Evolutionary conservation across 164 flowering plant genomes (phyloP), one percentile per base, ranked within the genome.

Genomic region (Sedum album): DNA sequence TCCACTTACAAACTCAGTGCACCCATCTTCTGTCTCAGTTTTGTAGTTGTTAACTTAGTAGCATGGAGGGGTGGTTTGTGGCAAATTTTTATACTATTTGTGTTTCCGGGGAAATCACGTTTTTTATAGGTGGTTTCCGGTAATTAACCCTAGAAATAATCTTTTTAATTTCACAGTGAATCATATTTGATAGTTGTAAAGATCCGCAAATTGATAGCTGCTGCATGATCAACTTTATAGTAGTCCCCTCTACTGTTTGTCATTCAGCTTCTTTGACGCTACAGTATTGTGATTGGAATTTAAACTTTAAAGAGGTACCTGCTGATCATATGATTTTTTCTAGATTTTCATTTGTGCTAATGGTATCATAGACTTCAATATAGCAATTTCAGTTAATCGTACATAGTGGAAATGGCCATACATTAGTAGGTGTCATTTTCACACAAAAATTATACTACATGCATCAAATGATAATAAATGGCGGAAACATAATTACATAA

Each of bases 141-240:
- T n/a, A n/a, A n/a, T n/a, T n/a, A n/a, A n/a, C n/a, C n/a, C n/a
- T n/a, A 15, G 13, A n/a, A 35, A 35, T 20, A 49, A n/a, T 49
- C 61, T 26, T 55, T 55, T 25, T 25, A 0, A 7, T 1, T 23
- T 25, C 14, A 5, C 26, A n/a, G 13, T 26, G 61, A 15, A 25
- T 55, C 61, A 23, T 55, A 55, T 8, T 25, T 15, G n/a, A n/a
- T n/a, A n/a, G 31, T 14, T 55, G 61, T 55, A 55, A 55, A 55
- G 61, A 55, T 55, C 61, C 61, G 14, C 61, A 23, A 15, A 55
- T 55, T 55, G 31, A 25, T 31, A 55, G 31, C 61, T 55, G 61
- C 61, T 49, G 57, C 57, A 49, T 49, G 57, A 25, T 55, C 61
- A 55, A 25, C 31, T 55, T 55, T 35, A 3, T 35, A 18, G 61